phyloP scores from a whole-genome alignment of 176 grass and related monocot species.

The Hyparrhenia diplandra region DNA sequence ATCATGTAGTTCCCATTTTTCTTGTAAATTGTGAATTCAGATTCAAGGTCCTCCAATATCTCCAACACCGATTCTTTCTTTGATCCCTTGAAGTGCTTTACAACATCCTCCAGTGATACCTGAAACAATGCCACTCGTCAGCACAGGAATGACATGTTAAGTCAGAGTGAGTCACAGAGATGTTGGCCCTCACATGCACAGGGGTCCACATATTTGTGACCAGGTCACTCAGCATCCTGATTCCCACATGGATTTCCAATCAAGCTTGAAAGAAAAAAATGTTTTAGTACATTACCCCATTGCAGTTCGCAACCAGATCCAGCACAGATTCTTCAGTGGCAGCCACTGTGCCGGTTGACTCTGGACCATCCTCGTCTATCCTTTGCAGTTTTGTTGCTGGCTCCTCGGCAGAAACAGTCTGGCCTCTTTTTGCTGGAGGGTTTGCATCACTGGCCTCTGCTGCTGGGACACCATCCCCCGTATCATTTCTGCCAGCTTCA shows the following conservation, averaged over 20 bases:
- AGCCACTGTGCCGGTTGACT: neutral
- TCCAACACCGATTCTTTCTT: constrained; percentile 45
- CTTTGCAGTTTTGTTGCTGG: constrained; percentile 50
- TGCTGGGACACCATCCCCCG: neutral
- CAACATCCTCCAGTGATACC: constrained; percentile 56
- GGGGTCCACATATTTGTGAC: neutral
- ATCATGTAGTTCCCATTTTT: constrained; percentile 57
- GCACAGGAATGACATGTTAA: too few species aligned
- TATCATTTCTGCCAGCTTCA: constrained; percentile 3
- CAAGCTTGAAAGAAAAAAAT: neutral
- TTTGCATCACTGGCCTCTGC: neutral
- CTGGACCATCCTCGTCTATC: constrained; percentile 16
- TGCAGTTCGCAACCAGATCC: constrained; percentile 38
- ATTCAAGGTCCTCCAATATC: constrained; percentile 53
- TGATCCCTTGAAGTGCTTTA: constrained; percentile 51
- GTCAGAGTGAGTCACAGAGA: neutral
- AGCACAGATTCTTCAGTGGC: constrained; percentile 53
- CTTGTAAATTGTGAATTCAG: constrained; percentile 65
- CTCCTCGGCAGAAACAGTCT: constrained; percentile 15
- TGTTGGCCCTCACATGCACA: neutral
- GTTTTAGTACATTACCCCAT: constrained; percentile 44
- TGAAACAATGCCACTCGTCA: constrained; percentile 36
- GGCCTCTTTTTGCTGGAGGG: constrained; percentile 30
- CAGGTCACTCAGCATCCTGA: neutral
- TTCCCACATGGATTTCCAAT: neutral